Evolutionary conservation across 495 filamentous ascomycete species (phyloP).

Genomic region (Clavariopsis aquatica): DNA sequence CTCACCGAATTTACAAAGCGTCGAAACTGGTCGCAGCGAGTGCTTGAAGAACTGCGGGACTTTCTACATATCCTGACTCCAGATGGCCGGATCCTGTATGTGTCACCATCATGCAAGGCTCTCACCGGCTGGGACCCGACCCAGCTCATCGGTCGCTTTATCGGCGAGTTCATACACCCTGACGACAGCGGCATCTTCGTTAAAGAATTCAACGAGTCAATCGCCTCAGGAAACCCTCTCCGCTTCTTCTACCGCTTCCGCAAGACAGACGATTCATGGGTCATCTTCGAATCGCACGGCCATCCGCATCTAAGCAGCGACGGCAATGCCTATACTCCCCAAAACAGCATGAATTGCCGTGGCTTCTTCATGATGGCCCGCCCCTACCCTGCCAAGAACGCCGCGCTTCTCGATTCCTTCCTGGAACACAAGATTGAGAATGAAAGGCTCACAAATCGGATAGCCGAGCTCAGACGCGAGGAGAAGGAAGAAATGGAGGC

Average conservation of each 20-base stretch:
- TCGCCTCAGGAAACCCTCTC: conserved; percentile 74
- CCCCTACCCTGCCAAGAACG: conserved; percentile 86
- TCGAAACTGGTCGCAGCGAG: conserved; percentile 83
- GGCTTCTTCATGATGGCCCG: conserved; percentile 94
- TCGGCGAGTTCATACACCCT: conserved; percentile 79
- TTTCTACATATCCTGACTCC: conserved; percentile 84
- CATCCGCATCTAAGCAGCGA: conserved; percentile 86
- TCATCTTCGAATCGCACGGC: conserved; percentile 85
- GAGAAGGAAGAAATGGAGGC: conserved; percentile 73
- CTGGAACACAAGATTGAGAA: conserved; percentile 98
- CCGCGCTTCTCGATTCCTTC: conserved; percentile 84
- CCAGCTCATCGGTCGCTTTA: conserved; percentile 71
- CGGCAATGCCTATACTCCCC: conserved; percentile 58
- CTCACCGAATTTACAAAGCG: conserved; percentile 82
- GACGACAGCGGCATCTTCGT: conserved; percentile 86
- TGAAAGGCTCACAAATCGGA: conserved; percentile 78
- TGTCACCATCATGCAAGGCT: conserved; percentile 73
- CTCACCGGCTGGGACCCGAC: conserved; percentile 74
- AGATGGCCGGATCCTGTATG: conserved; percentile 79
- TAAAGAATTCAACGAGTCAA: conserved; percentile 87
- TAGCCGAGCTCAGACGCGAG: conserved; percentile 81
- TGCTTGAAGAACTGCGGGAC: conserved; percentile 88
- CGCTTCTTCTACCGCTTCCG: conserved; percentile 88
- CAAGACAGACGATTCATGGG: conserved; percentile 70
- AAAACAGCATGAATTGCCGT: conserved; percentile 69